Conservation (phyloP, 108 stramenopile genomes). For the Cylindrotheca fusiformis region DNA sequence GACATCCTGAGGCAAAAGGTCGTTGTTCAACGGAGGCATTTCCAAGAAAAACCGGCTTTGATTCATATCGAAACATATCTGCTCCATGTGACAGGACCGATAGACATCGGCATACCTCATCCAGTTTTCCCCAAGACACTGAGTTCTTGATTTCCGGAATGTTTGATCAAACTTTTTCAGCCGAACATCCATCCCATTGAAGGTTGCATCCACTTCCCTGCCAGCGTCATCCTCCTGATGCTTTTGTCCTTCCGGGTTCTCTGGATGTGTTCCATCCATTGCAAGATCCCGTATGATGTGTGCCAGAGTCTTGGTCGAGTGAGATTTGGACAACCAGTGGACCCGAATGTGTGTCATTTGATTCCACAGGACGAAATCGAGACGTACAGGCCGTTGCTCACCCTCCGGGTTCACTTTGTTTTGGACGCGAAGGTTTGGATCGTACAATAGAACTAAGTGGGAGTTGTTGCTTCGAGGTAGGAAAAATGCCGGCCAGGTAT, state of each 20-base stretch:
- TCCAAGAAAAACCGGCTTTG: neutral
- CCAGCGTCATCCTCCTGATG: no score
- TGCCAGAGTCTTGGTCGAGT: neutral
- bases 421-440: neutral
- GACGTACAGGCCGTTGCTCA: neutral
- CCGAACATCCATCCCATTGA: neutral
- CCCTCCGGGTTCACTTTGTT: neutral
- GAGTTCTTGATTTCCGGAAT: slow-evolving; percentile 9
- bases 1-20: neutral
- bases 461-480: slow-evolving; percentile 17
- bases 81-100: slow-evolving; percentile 30
- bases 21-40: neutral
- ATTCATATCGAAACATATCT: slow-evolving; percentile 21
- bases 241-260: neutral
- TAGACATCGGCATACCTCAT: slow-evolving; percentile 17
- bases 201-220: neutral
- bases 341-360: slow-evolving; percentile 33
- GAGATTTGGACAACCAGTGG: slow-evolving; percentile 36
- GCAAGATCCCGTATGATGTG: neutral
- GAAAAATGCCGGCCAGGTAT: slow-evolving; percentile 31
- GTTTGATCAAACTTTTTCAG: neutral
- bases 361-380: slow-evolving; percentile 43
- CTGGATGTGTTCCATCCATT: neutral
- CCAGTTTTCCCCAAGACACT: slow-evolving; percentile 34
- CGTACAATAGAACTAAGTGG: slow-evolving; percentile 16